Conservation (phyloP, 768 basidiomycete species). For the Tricholomella constricta region DNA sequence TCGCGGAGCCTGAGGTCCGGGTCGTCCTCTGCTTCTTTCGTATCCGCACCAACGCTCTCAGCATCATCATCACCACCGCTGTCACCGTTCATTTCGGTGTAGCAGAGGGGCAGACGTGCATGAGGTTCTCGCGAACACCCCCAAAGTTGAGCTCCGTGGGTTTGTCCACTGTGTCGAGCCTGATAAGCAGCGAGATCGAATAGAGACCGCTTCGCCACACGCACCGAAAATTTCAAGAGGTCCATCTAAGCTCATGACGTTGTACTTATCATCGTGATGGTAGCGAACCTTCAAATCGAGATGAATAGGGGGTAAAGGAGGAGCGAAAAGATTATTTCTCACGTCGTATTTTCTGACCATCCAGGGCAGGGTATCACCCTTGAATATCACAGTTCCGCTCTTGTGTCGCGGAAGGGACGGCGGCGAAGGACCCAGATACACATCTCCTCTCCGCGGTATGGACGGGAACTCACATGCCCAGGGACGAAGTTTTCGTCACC, state of each 20-base stretch:
- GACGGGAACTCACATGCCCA: slow-evolving; percentile 93
- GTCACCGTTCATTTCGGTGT: not conserved
- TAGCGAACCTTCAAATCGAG: slow-evolving; percentile 63
- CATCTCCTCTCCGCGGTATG: slow-evolving; percentile 85
- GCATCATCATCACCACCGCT: not conserved
- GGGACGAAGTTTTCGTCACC: slow-evolving; percentile 81
- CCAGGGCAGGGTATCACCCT: slow-evolving; percentile 84
- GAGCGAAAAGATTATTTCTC: slow-evolving; percentile 16
- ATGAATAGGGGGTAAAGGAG: not conserved
- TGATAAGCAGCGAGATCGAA: slow-evolving; percentile 6
- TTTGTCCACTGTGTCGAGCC: slow-evolving; percentile 56
- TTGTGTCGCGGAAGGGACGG: slow-evolving; percentile 43
- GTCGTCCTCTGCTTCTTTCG: slow-evolving; percentile 14
- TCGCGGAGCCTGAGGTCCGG: slow-evolving; percentile 53
- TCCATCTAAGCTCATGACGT: slow-evolving; percentile 84
- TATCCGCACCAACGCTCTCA: not conserved
- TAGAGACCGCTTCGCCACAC: slow-evolving; percentile 26
- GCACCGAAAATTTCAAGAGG: slow-evolving; percentile 89
- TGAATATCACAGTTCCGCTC: slow-evolving; percentile 72
- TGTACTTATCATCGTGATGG: slow-evolving; percentile 97
- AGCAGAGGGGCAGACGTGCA: slow-evolving; percentile 78
- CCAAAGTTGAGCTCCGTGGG: slow-evolving; percentile 64
- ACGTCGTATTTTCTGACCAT: slow-evolving; percentile 85
- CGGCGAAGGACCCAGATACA: slow-evolving; percentile 52
- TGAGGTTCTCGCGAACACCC: slow-evolving; percentile 65